Evolutionary conservation across 2,329 filamentous ascomycete species (phyloP).

Genomic region (Aaosphaeria arxii): DNA sequence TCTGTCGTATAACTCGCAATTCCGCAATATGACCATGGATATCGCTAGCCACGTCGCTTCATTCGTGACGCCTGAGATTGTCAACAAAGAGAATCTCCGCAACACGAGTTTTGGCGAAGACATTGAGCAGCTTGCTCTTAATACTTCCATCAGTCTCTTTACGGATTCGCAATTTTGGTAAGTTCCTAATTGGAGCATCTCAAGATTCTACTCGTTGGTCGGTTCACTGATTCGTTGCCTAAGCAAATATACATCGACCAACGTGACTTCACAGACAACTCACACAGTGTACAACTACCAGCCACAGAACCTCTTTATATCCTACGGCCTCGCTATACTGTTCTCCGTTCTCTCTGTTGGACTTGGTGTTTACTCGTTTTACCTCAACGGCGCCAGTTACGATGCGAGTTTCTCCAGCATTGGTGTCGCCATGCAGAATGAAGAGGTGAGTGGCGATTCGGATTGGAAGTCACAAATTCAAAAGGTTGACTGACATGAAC

Average conservation of each 20-base stretch:
- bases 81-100: not conserved
- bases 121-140: conserved; percentile 1
- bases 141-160: conserved; percentile 1
- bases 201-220: no score
- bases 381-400: not conserved
- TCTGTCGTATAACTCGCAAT: no score
- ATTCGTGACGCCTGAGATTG: no score
- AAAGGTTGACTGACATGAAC: not conserved
- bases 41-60: no score
- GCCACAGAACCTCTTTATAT: conserved; percentile 1
- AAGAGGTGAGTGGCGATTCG: not conserved
- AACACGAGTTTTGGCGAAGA: not conserved
- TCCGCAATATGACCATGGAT: no score
- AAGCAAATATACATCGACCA: not conserved
- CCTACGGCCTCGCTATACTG: conserved; percentile 3
- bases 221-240: no score
- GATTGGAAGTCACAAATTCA: not conserved
- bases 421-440: not conserved
- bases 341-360: conserved; percentile 1
- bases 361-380: not conserved
- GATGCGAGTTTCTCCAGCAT: not conserved
- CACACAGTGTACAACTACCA: conserved; percentile 4
- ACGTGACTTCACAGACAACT: not conserved
- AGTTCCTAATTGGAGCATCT: not conserved
- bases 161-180: not conserved